Conservation (phyloP, 805 yeast species). For the Cyberlindnera americana region DNA sequence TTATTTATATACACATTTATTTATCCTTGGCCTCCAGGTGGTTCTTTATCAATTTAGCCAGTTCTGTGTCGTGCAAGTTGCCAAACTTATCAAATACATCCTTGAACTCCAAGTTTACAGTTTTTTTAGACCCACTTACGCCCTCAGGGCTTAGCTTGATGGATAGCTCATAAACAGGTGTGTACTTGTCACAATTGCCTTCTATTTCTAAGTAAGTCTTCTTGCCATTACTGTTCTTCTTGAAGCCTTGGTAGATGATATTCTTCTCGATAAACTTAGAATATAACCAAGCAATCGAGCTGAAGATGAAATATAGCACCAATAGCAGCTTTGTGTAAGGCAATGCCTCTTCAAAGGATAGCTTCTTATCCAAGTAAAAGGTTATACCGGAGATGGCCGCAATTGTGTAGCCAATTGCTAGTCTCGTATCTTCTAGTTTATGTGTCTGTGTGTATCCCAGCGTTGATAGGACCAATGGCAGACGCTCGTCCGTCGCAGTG, state of each 20-base stretch:
- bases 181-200: slow-evolving; percentile 35
- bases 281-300: slow-evolving; percentile 37
- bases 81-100: slow-evolving; percentile 38
- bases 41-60: slow-evolving; percentile 36
- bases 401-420: slow-evolving; percentile 48
- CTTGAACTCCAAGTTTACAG: slow-evolving; percentile 29
- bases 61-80: slow-evolving; percentile 38
- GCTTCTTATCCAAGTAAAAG: slow-evolving; percentile 48
- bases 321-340: slow-evolving; percentile 39
- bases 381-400: slow-evolving; percentile 48
- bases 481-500: slow-evolving; percentile 15
- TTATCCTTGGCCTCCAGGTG: slow-evolving; percentile 34
- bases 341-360: slow-evolving; percentile 39
- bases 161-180: slow-evolving; percentile 42
- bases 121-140: slow-evolving; percentile 11
- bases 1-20: too few species aligned
- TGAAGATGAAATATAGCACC: slow-evolving; percentile 37
- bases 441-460: slow-evolving; percentile 44
- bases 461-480: slow-evolving; percentile 11
- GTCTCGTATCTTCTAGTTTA: slow-evolving; percentile 40
- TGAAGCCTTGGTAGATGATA: slow-evolving; percentile 42
- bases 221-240: slow-evolving; percentile 12
- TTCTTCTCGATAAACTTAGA: slow-evolving; percentile 37
- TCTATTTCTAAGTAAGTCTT: slow-evolving; percentile 28
- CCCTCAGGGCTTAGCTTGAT: slow-evolving; percentile 1